Evolutionary conservation across 805 yeast species (phyloP).

Genomic region (Candida oleophila): DNA sequence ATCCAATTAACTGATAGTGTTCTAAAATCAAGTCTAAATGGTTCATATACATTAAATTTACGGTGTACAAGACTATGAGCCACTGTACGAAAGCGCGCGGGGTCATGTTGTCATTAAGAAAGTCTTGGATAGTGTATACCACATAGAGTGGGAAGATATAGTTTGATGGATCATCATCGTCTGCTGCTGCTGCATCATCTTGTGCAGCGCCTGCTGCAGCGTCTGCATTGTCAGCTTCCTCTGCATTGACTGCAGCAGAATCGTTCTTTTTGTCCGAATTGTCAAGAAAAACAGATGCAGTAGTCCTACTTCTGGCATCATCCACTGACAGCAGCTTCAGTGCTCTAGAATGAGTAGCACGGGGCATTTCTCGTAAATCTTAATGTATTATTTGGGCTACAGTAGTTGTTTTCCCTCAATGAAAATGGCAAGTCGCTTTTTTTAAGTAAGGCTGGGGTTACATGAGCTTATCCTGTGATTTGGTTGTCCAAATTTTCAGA

Average conservation of each 20-base stretch:
- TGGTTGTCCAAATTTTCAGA: neutral
- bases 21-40: constrained; percentile 17
- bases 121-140: constrained; percentile 36
- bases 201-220: neutral
- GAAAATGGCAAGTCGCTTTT: no score
- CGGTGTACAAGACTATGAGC: constrained; percentile 25
- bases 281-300: constrained; percentile 13
- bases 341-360: constrained; percentile 8
- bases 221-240: constrained; percentile 6
- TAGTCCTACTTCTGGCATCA: constrained; percentile 8
- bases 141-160: constrained; percentile 23
- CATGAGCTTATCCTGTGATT: neutral
- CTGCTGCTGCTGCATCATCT: neutral
- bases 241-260: neutral
- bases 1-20: constrained; percentile 22
- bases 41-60: constrained; percentile 30
- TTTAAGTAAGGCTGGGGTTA: no score
- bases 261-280: neutral
- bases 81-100: constrained; percentile 31
- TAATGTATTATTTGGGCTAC: neutral
- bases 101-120: constrained; percentile 32
- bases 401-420: no score
- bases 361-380: constrained; percentile 9
- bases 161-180: constrained; percentile 15
- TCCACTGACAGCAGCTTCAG: neutral